phyloP scores from a whole-genome alignment of 768 basidiomycete genomes.

The Cystofilobasidium macerans region DNA sequence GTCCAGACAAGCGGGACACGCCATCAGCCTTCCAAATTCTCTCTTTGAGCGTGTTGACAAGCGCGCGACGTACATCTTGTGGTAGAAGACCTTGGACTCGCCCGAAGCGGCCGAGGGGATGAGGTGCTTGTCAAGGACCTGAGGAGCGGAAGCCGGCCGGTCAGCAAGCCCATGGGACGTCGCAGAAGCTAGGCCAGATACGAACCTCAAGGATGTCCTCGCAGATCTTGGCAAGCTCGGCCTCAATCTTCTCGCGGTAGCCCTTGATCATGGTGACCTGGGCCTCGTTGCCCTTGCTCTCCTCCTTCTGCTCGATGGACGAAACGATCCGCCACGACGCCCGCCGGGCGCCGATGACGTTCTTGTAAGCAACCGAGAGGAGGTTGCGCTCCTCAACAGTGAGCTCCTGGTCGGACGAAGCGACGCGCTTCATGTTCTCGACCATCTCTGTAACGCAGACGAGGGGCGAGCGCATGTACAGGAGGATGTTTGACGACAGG shows the following conservation, averaged over 20 bases:
- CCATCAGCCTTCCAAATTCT: too few species aligned
- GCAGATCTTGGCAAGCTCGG: slow-evolving; percentile 93
- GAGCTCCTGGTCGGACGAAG: slow-evolving; percentile 93
- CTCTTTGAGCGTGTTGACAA: not conserved
- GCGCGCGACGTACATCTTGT: slow-evolving; percentile 70
- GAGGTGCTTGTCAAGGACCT: slow-evolving; percentile 79
- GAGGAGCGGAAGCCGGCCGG: not conserved
- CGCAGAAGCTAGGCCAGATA: not conserved
- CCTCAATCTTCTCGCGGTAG: slow-evolving; percentile 95
- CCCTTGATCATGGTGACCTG: slow-evolving; percentile 96
- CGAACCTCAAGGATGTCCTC: slow-evolving; percentile 88
- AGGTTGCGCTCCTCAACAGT: slow-evolving; percentile 98
- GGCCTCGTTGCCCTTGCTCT: slow-evolving; percentile 91
- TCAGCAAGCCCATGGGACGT: not conserved
- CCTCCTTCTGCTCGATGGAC: slow-evolving; percentile 98
- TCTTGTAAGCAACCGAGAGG: slow-evolving; percentile 97
- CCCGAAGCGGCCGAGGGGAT: slow-evolving; percentile 89
- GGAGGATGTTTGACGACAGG: slow-evolving; percentile 1
- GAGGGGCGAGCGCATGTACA: not conserved
- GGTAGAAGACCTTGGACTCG: slow-evolving; percentile 98
- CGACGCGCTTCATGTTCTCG: slow-evolving; percentile 98
- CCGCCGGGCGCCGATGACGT: slow-evolving; percentile 90
- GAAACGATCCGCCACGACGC: slow-evolving; percentile 97
- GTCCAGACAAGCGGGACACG: too few species aligned
- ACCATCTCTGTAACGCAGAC: slow-evolving; percentile 63